phyloP scores from a whole-genome alignment of 768 basidiomycete species.

The Leucosporidium scottii region DNA sequence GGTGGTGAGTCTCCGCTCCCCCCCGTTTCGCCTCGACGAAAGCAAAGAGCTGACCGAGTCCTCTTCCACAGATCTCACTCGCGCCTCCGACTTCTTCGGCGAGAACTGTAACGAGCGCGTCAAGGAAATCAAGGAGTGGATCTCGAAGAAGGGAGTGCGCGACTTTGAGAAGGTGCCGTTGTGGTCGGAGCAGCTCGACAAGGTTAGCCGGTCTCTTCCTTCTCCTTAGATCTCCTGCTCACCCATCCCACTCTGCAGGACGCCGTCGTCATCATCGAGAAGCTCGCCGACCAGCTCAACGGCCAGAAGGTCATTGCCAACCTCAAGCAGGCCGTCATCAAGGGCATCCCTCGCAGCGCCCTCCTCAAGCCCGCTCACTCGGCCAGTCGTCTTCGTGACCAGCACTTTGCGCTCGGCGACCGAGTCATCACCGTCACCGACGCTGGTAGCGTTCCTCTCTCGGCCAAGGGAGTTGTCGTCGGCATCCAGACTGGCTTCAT shows the following conservation, averaged over 20 bases:
- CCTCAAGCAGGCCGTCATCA: constrained; percentile 88
- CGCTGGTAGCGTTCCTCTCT: constrained; percentile 81
- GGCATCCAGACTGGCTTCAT: constrained; percentile 77
- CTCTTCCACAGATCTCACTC: constrained; percentile 58
- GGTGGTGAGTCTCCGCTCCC: constrained; percentile 23
- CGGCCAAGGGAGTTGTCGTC: constrained; percentile 87
- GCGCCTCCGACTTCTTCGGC: constrained; percentile 57
- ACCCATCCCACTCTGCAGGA: constrained; percentile 47
- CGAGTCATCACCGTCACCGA: constrained; percentile 95
- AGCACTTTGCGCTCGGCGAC: constrained; percentile 80
- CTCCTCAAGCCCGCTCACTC: constrained; percentile 89
- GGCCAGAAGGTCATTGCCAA: constrained; percentile 54
- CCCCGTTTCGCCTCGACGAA: neutral
- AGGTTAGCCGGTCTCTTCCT: constrained; percentile 49
- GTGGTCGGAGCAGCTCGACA: constrained; percentile 82
- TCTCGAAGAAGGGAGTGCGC: constrained; percentile 73
- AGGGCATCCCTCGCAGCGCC: constrained; percentile 84
- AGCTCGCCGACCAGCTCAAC: constrained; percentile 62
- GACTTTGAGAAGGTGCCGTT: constrained; percentile 90
- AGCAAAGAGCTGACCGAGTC: rapidly evolving
- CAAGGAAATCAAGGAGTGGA: constrained; percentile 74
- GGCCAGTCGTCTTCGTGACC: constrained; percentile 79
- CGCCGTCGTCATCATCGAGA: constrained; percentile 71
- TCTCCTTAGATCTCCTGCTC: neutral
- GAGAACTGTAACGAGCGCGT: constrained; percentile 54